phyloP scores from a whole-genome alignment of 371 early-diverging fungal genomes.

The Chytridiales sp. region DNA sequence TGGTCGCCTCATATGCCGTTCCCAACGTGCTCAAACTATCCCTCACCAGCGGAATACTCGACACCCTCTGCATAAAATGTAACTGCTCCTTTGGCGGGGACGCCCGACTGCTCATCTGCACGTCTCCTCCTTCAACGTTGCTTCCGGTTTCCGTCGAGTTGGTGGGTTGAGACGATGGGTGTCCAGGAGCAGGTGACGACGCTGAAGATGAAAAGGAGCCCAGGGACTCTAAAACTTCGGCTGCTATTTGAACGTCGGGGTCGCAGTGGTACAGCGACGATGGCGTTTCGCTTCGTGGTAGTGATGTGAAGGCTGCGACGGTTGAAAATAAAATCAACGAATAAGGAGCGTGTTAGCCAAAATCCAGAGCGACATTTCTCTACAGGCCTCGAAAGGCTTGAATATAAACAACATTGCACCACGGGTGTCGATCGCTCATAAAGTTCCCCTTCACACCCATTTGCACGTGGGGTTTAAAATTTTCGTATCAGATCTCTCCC shows the following conservation, averaged over 20 bases:
- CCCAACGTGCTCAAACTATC: conserved; percentile 57
- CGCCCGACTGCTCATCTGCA: conserved; percentile 2
- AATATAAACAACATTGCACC: too few species aligned
- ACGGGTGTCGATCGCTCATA: too few species aligned
- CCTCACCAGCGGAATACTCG: conserved; percentile 77
- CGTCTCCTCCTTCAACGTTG: not conserved
- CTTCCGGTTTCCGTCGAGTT: not conserved
- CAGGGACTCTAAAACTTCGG: conserved; percentile 65
- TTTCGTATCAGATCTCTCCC: too few species aligned
- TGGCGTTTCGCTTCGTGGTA: not conserved
- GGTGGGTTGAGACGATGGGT: not conserved
- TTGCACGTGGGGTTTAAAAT: too few species aligned
- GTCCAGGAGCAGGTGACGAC: not conserved
- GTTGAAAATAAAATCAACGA: too few species aligned
- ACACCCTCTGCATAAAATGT: conserved; percentile 70
- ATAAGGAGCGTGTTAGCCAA: too few species aligned
- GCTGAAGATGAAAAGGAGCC: conserved; percentile 2
- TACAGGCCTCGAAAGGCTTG: too few species aligned
- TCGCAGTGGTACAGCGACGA: conserved; percentile 25
- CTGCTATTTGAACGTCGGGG: conserved; percentile 63
- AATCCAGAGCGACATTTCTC: too few species aligned
- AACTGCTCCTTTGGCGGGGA: too few species aligned
- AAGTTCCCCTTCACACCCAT: too few species aligned
- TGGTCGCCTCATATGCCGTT: conserved; percentile 69
- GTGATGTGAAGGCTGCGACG: not conserved